Evolutionary conservation across 1,139 yeast genomes (phyloP).

Genomic region (Chernovozyma aurita): DNA sequence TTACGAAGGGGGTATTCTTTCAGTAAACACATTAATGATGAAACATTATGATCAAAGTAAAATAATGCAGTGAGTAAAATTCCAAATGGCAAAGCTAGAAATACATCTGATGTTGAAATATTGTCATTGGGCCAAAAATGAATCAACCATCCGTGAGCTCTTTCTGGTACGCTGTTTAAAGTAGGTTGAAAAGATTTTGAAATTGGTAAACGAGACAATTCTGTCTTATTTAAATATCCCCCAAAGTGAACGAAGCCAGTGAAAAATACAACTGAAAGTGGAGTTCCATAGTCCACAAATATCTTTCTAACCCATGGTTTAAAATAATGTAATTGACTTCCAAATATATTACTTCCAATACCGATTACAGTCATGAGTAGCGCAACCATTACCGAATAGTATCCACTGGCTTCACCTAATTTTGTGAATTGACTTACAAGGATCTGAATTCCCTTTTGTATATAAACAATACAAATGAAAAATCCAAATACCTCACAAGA

Average conservation of each 20-base stretch:
- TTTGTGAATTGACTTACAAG: conserved; percentile 62
- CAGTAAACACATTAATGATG: conserved; percentile 87
- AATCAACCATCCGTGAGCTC: conserved; percentile 68
- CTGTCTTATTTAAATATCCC: conserved; percentile 51
- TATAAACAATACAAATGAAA: conserved; percentile 84
- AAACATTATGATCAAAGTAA: conserved; percentile 93
- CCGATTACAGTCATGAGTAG: conserved; percentile 75
- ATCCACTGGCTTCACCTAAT: conserved; percentile 53
- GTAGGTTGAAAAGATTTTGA: conserved; percentile 78
- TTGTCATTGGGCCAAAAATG: conserved; percentile 65
- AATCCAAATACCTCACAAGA: conserved; percentile 94
- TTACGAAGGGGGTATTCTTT: conserved; percentile 75
- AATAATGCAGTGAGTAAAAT: conserved; percentile 75
- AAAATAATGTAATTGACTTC: conserved; percentile 56
- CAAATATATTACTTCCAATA: conserved; percentile 56
- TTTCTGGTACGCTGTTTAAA: conserved; percentile 15
- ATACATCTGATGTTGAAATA: conserved; percentile 67
- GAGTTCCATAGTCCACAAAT: conserved; percentile 82
- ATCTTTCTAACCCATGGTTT: conserved; percentile 59
- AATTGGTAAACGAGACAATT: conserved; percentile 64
- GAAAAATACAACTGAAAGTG: conserved; percentile 78
- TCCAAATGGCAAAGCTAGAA: conserved; percentile 91
- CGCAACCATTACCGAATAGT: conserved; percentile 70
- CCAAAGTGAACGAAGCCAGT: conserved; percentile 92
- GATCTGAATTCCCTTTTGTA: conserved; percentile 87